Percentiles rank a stretch among this genome's conserved stretches.
Conservation (phyloP, 495 filamentous ascomycete genomes). For the Niebla homalea region DNA sequence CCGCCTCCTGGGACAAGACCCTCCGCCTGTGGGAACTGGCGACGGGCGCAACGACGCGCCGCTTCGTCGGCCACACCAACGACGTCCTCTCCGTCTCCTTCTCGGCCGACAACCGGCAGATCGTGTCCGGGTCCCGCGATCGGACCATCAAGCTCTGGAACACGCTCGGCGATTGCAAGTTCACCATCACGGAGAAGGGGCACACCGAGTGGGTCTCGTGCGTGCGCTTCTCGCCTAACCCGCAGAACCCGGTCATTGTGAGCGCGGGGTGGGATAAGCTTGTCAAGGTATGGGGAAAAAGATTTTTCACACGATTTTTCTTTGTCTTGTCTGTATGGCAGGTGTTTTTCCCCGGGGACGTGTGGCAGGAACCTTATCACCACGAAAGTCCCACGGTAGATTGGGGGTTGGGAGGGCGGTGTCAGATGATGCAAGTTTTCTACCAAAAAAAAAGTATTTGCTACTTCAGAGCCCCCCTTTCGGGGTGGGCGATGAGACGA, state of each 20-base stretch:
- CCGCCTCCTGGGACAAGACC: conserved; percentile 98
- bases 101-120: conserved; percentile 99
- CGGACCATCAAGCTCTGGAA: conserved; percentile 99
- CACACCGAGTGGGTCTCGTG: conserved; percentile 99
- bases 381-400: no score
- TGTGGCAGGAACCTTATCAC: background rate
- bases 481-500: conserved; percentile 82
- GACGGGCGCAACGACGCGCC: conserved; percentile 87
- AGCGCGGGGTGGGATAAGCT: conserved; percentile 99
- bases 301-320: conserved; percentile 7
- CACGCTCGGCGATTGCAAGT: conserved; percentile 99
- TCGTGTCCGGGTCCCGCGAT: conserved; percentile 97
- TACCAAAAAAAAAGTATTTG: conserved; percentile 89
- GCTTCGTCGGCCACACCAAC: conserved; percentile 98
- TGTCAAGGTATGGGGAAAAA: conserved; percentile 75
- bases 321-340: background rate
- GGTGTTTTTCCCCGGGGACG: no score
- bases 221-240: conserved; percentile 98
- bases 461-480: conserved; percentile 94
- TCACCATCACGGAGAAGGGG: conserved; percentile 99
- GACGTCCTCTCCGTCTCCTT: conserved; percentile 99
- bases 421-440: conserved; percentile 81
- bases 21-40: conserved; percentile 99
- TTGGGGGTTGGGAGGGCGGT: no score
- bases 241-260: conserved; percentile 99